These are phyloP conservation scores for Trichophyton schoenleinii DNA, from an alignment of 2,329 filamentous ascomycete genomes.

Conservation along the genomic window DNA sequence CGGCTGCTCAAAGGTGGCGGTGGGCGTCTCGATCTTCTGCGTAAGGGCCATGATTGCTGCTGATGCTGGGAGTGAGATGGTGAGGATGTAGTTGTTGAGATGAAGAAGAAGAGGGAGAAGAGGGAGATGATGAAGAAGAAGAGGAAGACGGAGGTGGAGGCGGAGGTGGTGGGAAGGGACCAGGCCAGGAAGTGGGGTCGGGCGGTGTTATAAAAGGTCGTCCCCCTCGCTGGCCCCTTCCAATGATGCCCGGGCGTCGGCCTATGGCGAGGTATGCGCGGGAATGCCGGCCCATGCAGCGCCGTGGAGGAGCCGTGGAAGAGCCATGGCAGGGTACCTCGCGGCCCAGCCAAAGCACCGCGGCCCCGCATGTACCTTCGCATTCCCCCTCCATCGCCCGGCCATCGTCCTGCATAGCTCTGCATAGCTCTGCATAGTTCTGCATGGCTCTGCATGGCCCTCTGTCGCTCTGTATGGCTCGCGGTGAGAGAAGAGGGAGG, in stretches of 20 bases:
- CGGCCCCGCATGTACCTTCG: background rate
- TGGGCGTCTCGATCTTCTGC: constrained; percentile 28
- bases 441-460: too few species aligned
- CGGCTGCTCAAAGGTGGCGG: constrained; percentile 32
- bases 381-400: background rate
- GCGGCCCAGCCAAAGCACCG: background rate
- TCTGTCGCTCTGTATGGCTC: too few species aligned
- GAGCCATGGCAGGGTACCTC: background rate
- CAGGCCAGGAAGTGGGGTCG: background rate
- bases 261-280: background rate
- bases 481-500: too few species aligned
- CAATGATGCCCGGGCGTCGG: background rate
- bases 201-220: background rate
- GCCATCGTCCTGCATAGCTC: background rate
- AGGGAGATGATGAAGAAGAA: constrained; percentile 8
- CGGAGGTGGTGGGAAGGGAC: background rate
- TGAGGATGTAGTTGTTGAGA: background rate
- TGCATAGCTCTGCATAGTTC: background rate
- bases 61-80: background rate
- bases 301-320: background rate
- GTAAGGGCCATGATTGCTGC: constrained; percentile 27
- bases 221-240: background rate
- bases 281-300: too few species aligned
- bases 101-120: background rate
- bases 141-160: background rate